Percentiles rank a stretch among this genome's conserved stretches.
Evolutionary conservation across 2,329 filamentous ascomycete species (phyloP).

Genomic region (Penicillium griseofulvum): DNA sequence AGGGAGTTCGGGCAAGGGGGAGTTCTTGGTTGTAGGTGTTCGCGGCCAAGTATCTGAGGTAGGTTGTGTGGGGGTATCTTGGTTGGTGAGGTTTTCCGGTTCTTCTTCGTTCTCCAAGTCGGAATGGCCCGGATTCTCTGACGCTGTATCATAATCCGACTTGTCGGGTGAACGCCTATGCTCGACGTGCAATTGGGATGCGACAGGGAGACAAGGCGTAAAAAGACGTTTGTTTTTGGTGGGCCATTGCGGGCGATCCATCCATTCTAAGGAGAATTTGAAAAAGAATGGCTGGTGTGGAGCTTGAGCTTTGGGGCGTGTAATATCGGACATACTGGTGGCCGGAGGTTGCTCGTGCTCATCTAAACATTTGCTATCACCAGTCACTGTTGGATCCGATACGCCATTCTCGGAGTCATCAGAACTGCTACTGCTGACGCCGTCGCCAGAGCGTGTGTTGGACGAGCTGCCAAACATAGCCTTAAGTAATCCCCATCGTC

Average conservation of each 20-base stretch:
- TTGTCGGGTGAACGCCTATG: conserved; percentile 29
- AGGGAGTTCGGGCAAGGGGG: conserved; percentile 17
- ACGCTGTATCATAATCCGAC: conserved; percentile 26
- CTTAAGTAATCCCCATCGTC: conserved; percentile 53
- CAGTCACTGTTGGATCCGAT: conserved; percentile 25
- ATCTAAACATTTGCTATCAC: conserved; percentile 30
- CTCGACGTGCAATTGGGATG: conserved; percentile 55
- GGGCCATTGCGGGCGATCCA: conserved; percentile 52
- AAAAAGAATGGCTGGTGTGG: conserved; percentile 59
- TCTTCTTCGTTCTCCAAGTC: conserved; percentile 18
- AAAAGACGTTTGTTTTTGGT: conserved; percentile 54
- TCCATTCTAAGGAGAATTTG: conserved; percentile 67
- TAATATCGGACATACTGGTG: conserved; percentile 23
- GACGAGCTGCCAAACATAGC: conserved; percentile 50
- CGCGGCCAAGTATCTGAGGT: conserved; percentile 9
- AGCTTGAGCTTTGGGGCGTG: conserved; percentile 38
- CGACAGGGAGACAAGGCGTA: conserved; percentile 56
- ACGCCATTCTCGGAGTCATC: conserved; percentile 35
- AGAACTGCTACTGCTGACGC: conserved; percentile 38
- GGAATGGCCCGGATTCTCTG: conserved; percentile 18
- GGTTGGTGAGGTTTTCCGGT: conserved; percentile 7
- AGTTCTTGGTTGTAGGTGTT: conserved; percentile 18
- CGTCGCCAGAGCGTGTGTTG: conserved; percentile 45
- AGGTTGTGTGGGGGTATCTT: conserved; percentile 9
- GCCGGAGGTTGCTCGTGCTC: conserved; percentile 24